phyloP scores from a whole-genome alignment of 1,284 basidiomycete species.

The Cutaneotrichosporon mucoides region DNA sequence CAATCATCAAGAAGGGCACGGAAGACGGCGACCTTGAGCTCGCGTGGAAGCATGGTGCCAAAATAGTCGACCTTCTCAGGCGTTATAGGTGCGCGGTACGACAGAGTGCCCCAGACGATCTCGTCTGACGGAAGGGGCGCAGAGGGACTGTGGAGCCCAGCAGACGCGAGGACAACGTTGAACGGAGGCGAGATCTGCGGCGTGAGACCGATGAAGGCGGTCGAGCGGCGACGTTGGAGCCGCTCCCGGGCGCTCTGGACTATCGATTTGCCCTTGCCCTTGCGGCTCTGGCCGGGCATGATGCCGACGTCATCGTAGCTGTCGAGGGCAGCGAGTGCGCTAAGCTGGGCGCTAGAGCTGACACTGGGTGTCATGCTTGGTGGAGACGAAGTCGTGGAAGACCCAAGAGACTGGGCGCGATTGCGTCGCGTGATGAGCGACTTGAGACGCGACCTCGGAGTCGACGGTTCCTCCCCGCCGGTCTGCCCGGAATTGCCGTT shows the following conservation, averaged over 20 bases:
- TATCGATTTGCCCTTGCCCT: not conserved
- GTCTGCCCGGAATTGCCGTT: not conserved
- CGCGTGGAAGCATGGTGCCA: constrained; percentile 61
- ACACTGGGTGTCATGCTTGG: not conserved
- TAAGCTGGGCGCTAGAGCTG: constrained; percentile 1
- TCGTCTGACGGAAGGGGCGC: constrained; percentile 11
- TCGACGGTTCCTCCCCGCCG: too few species aligned
- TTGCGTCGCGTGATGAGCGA: not conserved
- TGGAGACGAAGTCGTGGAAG: not conserved
- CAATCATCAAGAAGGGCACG: constrained; percentile 46
- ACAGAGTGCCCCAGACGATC: constrained; percentile 22
- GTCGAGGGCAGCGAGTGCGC: not conserved
- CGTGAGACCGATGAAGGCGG: not conserved
- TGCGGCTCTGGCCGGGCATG: not conserved
- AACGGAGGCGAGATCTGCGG: constrained; percentile 2
- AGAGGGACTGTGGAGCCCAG: constrained; percentile 11
- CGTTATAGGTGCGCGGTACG: constrained; percentile 10
- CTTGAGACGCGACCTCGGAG: constrained; percentile 1
- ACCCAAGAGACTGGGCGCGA: constrained; percentile 3
- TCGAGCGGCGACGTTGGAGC: constrained; percentile 1
- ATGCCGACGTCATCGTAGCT: constrained; percentile 1
- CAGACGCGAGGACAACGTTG: constrained; percentile 14
- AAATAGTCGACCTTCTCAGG: constrained; percentile 24
- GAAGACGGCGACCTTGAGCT: constrained; percentile 67
- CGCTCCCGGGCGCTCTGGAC: constrained; percentile 4